These are phyloP conservation scores for Myxozyma neotropica DNA, from an alignment of 805 yeast genomes.

Conservation along the genomic window DNA sequence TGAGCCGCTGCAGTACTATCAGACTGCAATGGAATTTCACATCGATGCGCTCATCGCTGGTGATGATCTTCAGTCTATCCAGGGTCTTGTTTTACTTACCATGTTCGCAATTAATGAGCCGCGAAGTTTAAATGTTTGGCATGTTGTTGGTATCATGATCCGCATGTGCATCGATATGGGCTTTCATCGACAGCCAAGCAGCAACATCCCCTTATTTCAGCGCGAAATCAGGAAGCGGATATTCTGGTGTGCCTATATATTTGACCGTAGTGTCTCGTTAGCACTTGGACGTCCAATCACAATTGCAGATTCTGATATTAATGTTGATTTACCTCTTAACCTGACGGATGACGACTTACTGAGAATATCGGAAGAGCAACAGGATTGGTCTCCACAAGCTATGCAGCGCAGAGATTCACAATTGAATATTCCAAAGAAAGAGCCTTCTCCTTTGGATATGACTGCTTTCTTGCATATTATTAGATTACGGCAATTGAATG, in stretches of 20 bases:
- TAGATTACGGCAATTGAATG: conserved; percentile 69
- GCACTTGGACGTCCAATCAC: conserved; percentile 85
- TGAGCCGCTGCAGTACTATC: conserved; percentile 17
- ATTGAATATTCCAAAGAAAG: not conserved
- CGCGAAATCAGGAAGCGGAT: conserved; percentile 81
- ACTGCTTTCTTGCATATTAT: conserved; percentile 65
- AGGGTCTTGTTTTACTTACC: conserved; percentile 15
- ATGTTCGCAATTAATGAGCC: conserved; percentile 23
- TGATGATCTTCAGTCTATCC: conserved; percentile 19
- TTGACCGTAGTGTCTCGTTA: conserved; percentile 80
- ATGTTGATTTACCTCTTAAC: conserved; percentile 65
- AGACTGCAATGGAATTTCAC: conserved; percentile 20
- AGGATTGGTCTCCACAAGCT: conserved; percentile 8
- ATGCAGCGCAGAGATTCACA: conserved; percentile 1
- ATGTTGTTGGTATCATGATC: conserved; percentile 19
- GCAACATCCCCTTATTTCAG: conserved; percentile 57
- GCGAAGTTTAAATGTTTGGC: conserved; percentile 23
- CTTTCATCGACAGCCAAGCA: conserved; percentile 16
- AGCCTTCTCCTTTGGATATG: conserved; percentile 59
- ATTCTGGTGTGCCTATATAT: conserved; percentile 79
- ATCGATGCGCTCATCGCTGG: conserved; percentile 16
- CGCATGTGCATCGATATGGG: conserved; percentile 27
- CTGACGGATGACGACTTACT: conserved; percentile 49
- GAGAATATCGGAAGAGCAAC: conserved; percentile 4
- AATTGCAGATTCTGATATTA: conserved; percentile 75